A percentile compares a stretch with the other conserved stretches of the same genome.
Evolutionary conservation across 495 filamentous ascomycete species (phyloP).

Genomic region (Aspergillus biplanus): DNA sequence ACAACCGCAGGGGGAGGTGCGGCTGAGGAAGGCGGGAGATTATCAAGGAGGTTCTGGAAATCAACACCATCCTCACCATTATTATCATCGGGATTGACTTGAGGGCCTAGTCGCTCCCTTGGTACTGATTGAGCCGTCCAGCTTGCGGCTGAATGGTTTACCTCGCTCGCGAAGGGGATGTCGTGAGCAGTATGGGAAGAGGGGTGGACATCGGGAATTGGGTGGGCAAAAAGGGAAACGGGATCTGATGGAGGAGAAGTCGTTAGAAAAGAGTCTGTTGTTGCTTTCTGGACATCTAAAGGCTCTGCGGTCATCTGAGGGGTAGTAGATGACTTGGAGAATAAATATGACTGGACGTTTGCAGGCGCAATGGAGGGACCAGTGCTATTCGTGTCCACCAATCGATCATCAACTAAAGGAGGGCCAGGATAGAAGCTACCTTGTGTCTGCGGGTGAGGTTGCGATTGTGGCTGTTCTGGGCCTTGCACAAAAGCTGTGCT

Average conservation of each 20-base stretch:
- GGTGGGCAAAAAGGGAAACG: constrained; percentile 40
- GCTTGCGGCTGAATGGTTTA: constrained; percentile 35
- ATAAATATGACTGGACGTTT: constrained; percentile 19
- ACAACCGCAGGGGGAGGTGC: constrained; percentile 35
- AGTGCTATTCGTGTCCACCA: constrained; percentile 24
- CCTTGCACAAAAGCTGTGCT: constrained; percentile 31
- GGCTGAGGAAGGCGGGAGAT: constrained; percentile 49
- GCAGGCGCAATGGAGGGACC: constrained; percentile 28
- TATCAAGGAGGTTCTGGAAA: constrained; percentile 56
- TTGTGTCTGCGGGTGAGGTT: constrained; percentile 25
- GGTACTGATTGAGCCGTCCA: constrained; percentile 25
- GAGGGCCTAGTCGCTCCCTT: constrained; percentile 35
- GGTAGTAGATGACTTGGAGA: constrained; percentile 13
- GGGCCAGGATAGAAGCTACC: constrained; percentile 34
- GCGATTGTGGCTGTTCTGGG: constrained; percentile 22
- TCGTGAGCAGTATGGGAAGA: constrained; percentile 48
- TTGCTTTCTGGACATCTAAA: constrained; percentile 16
- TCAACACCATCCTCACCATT: constrained; percentile 47
- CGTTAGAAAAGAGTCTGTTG: constrained; percentile 34
- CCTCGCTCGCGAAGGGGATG: constrained; percentile 36
- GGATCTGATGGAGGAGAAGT: constrained; percentile 34
- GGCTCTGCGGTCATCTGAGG: constrained; percentile 25
- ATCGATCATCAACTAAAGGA: constrained; percentile 22
- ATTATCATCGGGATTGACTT: constrained; percentile 24
- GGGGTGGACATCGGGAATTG: constrained; percentile 43